phyloP scores from a whole-genome alignment of 768 basidiomycete genomes.

The Tylopilus balloui region DNA sequence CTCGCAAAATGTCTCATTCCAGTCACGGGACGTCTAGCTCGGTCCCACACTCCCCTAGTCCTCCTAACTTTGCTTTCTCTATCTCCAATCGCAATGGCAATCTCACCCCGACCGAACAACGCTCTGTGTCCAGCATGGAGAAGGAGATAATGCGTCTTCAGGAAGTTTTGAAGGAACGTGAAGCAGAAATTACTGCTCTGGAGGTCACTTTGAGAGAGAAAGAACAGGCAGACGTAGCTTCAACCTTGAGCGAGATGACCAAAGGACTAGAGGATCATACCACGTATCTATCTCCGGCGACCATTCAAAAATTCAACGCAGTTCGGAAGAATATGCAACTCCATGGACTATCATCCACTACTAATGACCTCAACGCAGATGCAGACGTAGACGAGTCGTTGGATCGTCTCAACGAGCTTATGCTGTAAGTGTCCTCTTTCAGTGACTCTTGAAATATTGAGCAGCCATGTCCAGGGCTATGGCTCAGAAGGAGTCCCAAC shows the following conservation, averaged over 20 bases:
- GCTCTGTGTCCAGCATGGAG: conserved; percentile 82
- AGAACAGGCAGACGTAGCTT: conserved; percentile 15
- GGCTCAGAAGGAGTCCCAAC: conserved; percentile 94
- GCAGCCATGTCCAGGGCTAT: conserved; percentile 61
- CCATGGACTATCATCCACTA: conserved; percentile 36
- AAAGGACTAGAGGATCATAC: conserved; percentile 23
- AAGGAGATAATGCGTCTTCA: conserved; percentile 95
- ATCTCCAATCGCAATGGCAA: conserved; percentile 37
- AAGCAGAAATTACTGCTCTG: conserved; percentile 80
- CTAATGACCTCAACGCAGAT: conserved; percentile 32
- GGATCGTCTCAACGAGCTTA: conserved; percentile 82
- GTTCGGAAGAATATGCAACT: conserved; percentile 64
- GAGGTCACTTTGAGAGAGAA: conserved; percentile 51
- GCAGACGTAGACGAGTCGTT: conserved; percentile 61
- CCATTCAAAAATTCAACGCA: conserved; percentile 67
- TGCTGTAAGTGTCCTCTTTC: conserved; percentile 59
- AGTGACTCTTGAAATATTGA: conserved; percentile 8
- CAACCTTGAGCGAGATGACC: background rate
- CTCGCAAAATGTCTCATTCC: conserved; percentile 78
- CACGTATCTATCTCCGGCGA: conserved; percentile 61
- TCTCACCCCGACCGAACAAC: conserved; percentile 43
- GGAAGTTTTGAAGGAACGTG: conserved; percentile 85
- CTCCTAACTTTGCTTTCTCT: conserved; percentile 58
- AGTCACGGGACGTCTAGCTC: conserved; percentile 68
- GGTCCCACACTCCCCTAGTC: conserved; percentile 56